Percentiles rank a stretch among this genome's conserved stretches.
These are phyloP conservation scores for Backusella circina DNA, from an alignment of 192 early-diverging fungal species.

Conservation along the genomic window DNA sequence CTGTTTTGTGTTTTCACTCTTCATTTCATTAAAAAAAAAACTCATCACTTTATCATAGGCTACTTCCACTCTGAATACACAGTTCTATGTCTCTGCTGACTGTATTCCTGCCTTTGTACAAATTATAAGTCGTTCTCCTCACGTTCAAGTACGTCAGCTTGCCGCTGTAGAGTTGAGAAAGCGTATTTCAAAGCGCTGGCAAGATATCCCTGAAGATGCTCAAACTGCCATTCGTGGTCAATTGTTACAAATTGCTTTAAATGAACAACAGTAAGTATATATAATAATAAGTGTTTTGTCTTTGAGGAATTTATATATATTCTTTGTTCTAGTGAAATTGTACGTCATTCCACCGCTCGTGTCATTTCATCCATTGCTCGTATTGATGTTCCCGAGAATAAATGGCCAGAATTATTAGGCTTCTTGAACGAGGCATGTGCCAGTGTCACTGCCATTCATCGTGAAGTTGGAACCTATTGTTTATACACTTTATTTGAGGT, in stretches of 20 bases:
- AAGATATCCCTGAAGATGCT: conserved; percentile 51
- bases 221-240: conserved; percentile 60
- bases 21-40: neutral
- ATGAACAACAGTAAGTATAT: conserved; percentile 62
- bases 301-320: neutral
- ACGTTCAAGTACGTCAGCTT: conserved; percentile 77
- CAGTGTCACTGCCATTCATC: conserved; percentile 67
- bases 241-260: conserved; percentile 69
- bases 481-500: conserved; percentile 87
- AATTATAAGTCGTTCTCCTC: conserved; percentile 60
- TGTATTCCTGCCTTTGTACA: conserved; percentile 84
- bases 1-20: neutral
- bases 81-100: conserved; percentile 63
- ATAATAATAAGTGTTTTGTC: neutral
- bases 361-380: conserved; percentile 89
- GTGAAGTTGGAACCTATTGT: conserved; percentile 85
- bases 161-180: conserved; percentile 90
- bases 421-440: conserved; percentile 81
- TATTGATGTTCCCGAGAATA: conserved; percentile 71
- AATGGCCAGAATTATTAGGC: conserved; percentile 75
- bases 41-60: conserved; percentile 35
- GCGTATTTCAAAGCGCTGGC: conserved; percentile 74
- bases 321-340: conserved; percentile 47
- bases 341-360: conserved; percentile 77
- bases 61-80: conserved; percentile 68